Percentiles rank a stretch among this genome's conserved stretches.
Conservation (phyloP, 495 filamentous ascomycete genomes). For the Articulospora tetracladia region DNA sequence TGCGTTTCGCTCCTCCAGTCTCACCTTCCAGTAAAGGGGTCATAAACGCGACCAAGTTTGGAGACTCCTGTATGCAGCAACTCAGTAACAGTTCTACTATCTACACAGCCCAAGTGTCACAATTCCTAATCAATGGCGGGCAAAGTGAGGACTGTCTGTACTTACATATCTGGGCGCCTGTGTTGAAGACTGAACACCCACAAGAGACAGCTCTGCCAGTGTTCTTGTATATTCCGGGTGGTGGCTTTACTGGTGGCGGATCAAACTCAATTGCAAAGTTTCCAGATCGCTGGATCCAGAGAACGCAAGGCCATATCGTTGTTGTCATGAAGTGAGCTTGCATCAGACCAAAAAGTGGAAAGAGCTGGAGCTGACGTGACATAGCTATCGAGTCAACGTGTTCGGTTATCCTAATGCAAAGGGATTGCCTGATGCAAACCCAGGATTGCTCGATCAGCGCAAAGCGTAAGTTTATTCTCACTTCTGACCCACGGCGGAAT, state of each 20-base stretch:
- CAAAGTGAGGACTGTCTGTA: conserved; percentile 23
- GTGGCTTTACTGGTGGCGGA: conserved; percentile 30
- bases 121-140: neutral
- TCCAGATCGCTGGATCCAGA: conserved; percentile 37
- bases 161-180: conserved; percentile 29
- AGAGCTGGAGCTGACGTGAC: too few species aligned
- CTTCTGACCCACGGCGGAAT: neutral
- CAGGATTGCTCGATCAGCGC: conserved; percentile 56
- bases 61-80: neutral
- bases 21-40: neutral
- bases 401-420: conserved; percentile 55
- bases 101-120: neutral
- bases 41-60: neutral
- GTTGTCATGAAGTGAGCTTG: conserved; percentile 37
- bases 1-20: conserved; percentile 6
- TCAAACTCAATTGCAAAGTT: conserved; percentile 33
- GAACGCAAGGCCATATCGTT: conserved; percentile 47
- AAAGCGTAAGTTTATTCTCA: conserved; percentile 25
- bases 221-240: conserved; percentile 36
- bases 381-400: conserved; percentile 48
- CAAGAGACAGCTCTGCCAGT: conserved; percentile 30
- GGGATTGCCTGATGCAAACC: conserved; percentile 35
- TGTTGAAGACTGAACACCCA: neutral
- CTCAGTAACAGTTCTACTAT: neutral
- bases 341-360: too few species aligned